Base-by-base conservation (phyloP, 139 green algal species). In the Haematococcus sp. region DNA sequence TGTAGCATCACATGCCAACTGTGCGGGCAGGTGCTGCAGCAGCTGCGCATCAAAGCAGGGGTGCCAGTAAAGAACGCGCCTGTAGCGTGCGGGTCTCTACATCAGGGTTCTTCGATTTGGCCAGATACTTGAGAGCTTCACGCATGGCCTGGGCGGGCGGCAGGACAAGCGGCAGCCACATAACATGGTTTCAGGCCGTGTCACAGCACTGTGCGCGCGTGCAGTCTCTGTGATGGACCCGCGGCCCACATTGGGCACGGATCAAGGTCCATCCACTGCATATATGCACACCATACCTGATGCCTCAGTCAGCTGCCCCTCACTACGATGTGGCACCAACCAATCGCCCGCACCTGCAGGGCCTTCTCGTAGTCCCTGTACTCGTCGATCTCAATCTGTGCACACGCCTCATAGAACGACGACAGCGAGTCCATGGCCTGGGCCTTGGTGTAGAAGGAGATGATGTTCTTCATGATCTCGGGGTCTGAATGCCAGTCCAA, bases 341-440 rank as follows among this genome's bases (percentile, higher is more conserved):
- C n/a, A n/a, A n/a, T n/a, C n/a, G 22, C 25, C 7, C 63, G 1
- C 67, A 88, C 87, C 80, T 89, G 82, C 71, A 93, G 82, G 43
- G 86, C 91, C 73, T 92, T 91, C 30, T 84, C 85, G 75, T 94
- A 94, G 73, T 92, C 82, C 23, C 87, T 83, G 79, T 88, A 93
- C 70, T 94, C 89, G 73, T 94, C 90, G 56, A 96, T 89, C 74
- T 95, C 91, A 23, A 91, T 89, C 75, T 94, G 89, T 19, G 90
- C 91, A 64, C 88, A 92, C 13, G 84, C 74, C 77, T 93, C 87
- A 81, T 92, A 94, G 76, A 96, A 96, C n/a, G 72, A 22, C 1
- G 81, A 81, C 66, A 96, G 79, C n/a, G n/a, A 79, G 60, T 90
- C 85, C 63, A 81, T 76, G 20, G 85, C 87, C 72, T 83, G 75